Evolutionary conservation across 371 early-diverging fungal species (phyloP).

Genomic region (Syncephalastrum racemosum): DNA sequence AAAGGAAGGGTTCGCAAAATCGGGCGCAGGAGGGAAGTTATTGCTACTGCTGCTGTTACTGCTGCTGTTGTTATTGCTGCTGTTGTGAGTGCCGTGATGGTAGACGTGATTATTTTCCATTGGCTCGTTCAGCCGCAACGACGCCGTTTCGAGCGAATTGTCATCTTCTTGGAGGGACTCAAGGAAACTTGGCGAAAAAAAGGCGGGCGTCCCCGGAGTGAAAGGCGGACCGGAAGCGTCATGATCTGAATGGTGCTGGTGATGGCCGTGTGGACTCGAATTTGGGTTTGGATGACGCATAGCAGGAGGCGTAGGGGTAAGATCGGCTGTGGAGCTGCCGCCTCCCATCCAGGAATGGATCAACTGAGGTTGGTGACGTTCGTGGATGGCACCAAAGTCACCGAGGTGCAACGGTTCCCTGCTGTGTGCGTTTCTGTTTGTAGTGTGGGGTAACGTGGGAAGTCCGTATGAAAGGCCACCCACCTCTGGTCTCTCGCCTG

Average conservation of each 20-base stretch:
- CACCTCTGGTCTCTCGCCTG: too few species aligned
- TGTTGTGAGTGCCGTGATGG: constrained; percentile 2
- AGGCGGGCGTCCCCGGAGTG: constrained; percentile 59
- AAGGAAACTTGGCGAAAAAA: constrained; percentile 70
- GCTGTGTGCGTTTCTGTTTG: too few species aligned
- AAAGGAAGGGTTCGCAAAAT: constrained; percentile 4
- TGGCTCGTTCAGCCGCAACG: constrained; percentile 2
- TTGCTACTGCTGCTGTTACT: constrained; percentile 2
- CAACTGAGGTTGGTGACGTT: constrained; percentile 20
- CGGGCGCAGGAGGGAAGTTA: constrained; percentile 3
- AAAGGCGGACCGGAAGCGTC: not conserved
- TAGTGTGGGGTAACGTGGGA: too few species aligned
- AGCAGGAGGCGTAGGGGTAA: not conserved
- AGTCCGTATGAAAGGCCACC: too few species aligned
- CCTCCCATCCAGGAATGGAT: constrained; percentile 26
- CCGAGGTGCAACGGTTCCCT: constrained; percentile 12
- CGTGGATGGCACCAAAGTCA: constrained; percentile 16
- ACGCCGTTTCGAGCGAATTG: constrained; percentile 9
- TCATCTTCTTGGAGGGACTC: constrained; percentile 57
- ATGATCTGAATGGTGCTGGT: too few species aligned
- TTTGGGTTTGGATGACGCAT: not conserved
- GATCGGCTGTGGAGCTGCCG: not conserved
- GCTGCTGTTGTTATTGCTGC: constrained; percentile 3
- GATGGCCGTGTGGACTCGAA: too few species aligned
- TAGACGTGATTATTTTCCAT: too few species aligned